A percentile compares a stretch with the other conserved stretches of the same genome.
Evolutionary conservation across 805 yeast species (phyloP).

Genomic region (Candida awuae): DNA sequence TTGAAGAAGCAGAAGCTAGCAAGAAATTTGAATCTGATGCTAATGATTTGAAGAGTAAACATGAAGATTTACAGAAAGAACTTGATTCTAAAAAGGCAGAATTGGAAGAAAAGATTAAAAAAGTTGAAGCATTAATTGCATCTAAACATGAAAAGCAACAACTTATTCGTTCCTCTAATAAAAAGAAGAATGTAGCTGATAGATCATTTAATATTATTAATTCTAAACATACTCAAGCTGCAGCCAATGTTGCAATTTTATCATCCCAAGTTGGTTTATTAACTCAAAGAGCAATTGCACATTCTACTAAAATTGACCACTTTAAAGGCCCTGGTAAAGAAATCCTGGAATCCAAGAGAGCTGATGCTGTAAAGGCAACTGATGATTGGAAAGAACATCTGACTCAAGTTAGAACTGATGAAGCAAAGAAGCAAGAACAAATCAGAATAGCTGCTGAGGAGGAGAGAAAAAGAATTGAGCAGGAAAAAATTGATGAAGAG

Average conservation of each 20-base stretch:
- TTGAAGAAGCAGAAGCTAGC: conserved; percentile 23
- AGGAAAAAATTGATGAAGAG: conserved; percentile 31
- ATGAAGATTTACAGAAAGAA: conserved; percentile 31
- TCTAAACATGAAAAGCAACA: conserved; percentile 34
- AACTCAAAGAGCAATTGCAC: conserved; percentile 36
- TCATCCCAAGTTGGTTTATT: conserved; percentile 38
- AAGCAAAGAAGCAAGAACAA: conserved; percentile 40
- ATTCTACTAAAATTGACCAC: conserved; percentile 34
- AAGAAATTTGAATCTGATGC: conserved; percentile 34
- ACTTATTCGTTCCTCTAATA: conserved; percentile 19
- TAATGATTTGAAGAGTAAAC: conserved; percentile 30
- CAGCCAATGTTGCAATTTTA: conserved; percentile 32
- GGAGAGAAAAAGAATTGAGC: conserved; percentile 34
- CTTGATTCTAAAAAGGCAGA: conserved; percentile 37
- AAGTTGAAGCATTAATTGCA: conserved; percentile 35
- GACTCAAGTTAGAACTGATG: conserved; percentile 35
- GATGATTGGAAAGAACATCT: conserved; percentile 39
- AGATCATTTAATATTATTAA: conserved; percentile 28
- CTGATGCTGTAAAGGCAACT: conserved; percentile 34
- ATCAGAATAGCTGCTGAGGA: conserved; percentile 32
- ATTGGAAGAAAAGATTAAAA: conserved; percentile 22
- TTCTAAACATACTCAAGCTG: conserved; percentile 31
- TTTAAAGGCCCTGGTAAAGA: conserved; percentile 34
- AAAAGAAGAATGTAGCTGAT: conserved; percentile 36
- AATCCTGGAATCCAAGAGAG: conserved; percentile 30